Evolutionary conservation across 2,329 filamentous ascomycete genomes (phyloP).

Genomic region (Thermomyces lanuginosus): DNA sequence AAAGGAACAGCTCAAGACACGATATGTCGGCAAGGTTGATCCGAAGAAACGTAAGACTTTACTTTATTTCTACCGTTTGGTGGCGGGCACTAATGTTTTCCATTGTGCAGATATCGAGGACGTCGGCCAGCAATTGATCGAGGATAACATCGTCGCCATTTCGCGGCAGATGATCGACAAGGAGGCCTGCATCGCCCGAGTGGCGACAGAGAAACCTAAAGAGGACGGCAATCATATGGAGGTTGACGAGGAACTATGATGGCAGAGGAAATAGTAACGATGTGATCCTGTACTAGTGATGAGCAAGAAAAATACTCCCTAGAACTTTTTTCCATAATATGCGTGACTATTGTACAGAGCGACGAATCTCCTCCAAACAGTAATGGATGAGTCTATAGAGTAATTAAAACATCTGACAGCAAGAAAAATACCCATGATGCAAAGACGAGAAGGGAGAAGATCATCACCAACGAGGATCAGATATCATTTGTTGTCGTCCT

Average conservation of each 20-base stretch:
- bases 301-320: neutral
- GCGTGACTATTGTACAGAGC: neutral
- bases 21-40: slow-evolving; percentile 97
- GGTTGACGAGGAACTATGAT: slow-evolving; percentile 44
- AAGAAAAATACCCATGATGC: slow-evolving; percentile 2
- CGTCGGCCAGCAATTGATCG: slow-evolving; percentile 88
- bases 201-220: slow-evolving; percentile 24
- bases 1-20: slow-evolving; percentile 94
- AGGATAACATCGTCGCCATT: slow-evolving; percentile 98
- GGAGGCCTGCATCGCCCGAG: slow-evolving; percentile 79
- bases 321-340: neutral
- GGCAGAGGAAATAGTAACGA: neutral
- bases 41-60: slow-evolving; percentile 70
- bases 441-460: neutral
- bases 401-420: slow-evolving; percentile 1
- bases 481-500: slow-evolving; percentile 5
- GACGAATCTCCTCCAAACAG: no score
- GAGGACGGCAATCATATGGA: slow-evolving; percentile 46
- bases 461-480: no score
- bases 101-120: slow-evolving; percentile 62
- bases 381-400: no score
- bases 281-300: neutral
- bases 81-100: slow-evolving; percentile 9
- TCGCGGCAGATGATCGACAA: slow-evolving; percentile 99
- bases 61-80: neutral